Conservation (phyloP, 163 green algal genomes). For the Chloroidium sp. region DNA sequence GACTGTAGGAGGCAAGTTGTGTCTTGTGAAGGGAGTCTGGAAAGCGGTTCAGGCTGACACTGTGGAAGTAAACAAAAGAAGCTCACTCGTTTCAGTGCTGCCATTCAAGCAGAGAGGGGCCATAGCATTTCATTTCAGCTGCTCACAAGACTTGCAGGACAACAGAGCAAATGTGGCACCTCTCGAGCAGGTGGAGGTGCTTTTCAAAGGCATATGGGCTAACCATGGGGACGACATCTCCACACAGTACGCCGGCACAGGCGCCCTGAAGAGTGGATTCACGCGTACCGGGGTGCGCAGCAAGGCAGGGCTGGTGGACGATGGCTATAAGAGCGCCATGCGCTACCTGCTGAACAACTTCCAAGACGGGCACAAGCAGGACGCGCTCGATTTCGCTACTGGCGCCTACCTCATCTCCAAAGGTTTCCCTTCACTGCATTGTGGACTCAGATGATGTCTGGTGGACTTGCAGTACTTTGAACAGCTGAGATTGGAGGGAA, state of each 20-base stretch:
- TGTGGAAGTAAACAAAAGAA: no score
- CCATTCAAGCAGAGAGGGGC: no score
- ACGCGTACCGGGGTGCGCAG: constrained; percentile 81
- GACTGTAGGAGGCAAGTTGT: no score
- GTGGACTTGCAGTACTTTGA: neutral
- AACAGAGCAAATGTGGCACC: neutral
- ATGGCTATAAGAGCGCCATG: constrained; percentile 53
- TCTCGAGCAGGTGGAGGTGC: constrained; percentile 35
- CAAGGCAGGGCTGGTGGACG: constrained; percentile 66
- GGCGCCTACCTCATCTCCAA: constrained; percentile 30
- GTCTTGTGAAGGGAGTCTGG: no score
- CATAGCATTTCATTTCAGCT: no score
- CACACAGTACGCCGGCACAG: constrained; percentile 75
- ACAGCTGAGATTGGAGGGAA: neutral
- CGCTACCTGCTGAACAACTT: constrained; percentile 92
- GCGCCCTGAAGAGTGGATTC: constrained; percentile 84
- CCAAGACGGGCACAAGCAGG: constrained; percentile 71
- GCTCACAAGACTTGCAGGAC: no score
- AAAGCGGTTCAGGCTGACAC: no score
- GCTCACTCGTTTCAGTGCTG: no score
- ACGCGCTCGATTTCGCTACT: constrained; percentile 64
- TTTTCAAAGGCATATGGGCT: constrained; percentile 77
- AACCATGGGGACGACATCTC: constrained; percentile 83
- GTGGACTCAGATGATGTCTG: neutral
- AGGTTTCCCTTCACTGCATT: constrained; percentile 4